phyloP scores from a whole-genome alignment of 2,329 filamentous ascomycete species.

The Alternaria tenuissima region DNA sequence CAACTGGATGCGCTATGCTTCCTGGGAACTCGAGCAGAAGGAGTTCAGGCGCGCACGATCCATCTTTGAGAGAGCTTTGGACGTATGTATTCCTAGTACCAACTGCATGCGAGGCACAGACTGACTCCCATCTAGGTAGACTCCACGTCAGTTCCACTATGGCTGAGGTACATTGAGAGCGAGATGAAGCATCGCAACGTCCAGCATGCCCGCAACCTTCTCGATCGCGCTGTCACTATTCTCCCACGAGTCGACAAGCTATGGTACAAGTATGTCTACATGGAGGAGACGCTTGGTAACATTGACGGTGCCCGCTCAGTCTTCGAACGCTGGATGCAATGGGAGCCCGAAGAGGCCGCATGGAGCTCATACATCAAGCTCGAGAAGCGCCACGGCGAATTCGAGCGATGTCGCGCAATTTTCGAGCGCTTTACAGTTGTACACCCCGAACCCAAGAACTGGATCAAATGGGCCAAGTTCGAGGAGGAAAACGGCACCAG shows the following conservation, averaged over 20 bases:
- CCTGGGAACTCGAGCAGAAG: conserved; percentile 98
- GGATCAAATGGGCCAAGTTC: conserved; percentile 97
- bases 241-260: conserved; percentile 92
- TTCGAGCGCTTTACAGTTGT: conserved; percentile 86
- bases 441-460: conserved; percentile 5
- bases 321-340: conserved; percentile 98
- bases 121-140: conserved; percentile 56
- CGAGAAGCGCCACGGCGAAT: conserved; percentile 94
- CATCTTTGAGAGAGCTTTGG: conserved; percentile 92
- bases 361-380: conserved; percentile 98
- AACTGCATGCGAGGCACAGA: neutral
- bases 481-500: conserved; percentile 95
- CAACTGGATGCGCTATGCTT: conserved; percentile 98
- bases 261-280: conserved; percentile 99
- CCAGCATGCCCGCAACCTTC: conserved; percentile 92
- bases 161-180: conserved; percentile 92
- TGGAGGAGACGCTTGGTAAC: conserved; percentile 97
- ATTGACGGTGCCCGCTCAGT: conserved; percentile 90
- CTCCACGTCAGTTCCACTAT: conserved; percentile 83
- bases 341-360: conserved; percentile 95
- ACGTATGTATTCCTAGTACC: conserved; percentile 61
- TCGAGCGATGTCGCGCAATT: conserved; percentile 86
- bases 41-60: conserved; percentile 91
- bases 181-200: conserved; percentile 85
- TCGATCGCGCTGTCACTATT: conserved; percentile 93